Evolutionary conservation across 2,329 filamentous ascomycete species (phyloP), one percentile per base, ranked within the genome.

Genomic region (Lecanicillium sp.): DNA sequence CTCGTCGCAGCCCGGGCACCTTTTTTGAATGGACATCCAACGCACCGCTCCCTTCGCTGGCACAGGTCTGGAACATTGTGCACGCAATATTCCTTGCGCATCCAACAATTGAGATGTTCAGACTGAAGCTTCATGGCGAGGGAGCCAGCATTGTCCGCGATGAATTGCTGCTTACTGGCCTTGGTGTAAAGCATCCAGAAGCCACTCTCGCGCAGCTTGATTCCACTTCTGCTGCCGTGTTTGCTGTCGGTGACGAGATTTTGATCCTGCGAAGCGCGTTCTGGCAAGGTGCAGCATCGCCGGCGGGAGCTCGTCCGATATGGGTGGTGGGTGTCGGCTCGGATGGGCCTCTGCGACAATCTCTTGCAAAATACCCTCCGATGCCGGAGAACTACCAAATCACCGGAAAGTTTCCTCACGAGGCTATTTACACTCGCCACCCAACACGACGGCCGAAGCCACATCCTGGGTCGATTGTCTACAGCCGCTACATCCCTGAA

Each of bases 401-500:
- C 40, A 61, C 60, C n/a, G 57, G 63, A 44, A 58, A 58, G 19
- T 54, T 59, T 8, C 59, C 61, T 9, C 61, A 59, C 2, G 61
- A 63, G 44, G 56, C 58, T 19, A 56, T 58, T 10, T 60, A 64
- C 39, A 60, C 66, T 14, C 79, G 78, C 58, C 86, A 89, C 63
- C 86, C 86, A 4, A 72, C 80, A 2, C 79, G 86, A 4, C 77
- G 78, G 3, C 72, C 79, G 36, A 89, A 90, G 67, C 86, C 86
- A 6, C 64, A 67, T 3, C 80, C 81, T 0, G 83, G 84, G 1
- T 77, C 79, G 1, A 72, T 83, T 52, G 74, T 86, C 55, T 90
- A 90, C 72, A 87, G 83, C 59, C 81, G 86, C 38, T 89, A 83
- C 66, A 83, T 89, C 50, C 84, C 85, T 5, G 78, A 87, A 55